phyloP scores from a whole-genome alignment of 371 early-diverging fungal genomes.

The Mortierella sp. region DNA sequence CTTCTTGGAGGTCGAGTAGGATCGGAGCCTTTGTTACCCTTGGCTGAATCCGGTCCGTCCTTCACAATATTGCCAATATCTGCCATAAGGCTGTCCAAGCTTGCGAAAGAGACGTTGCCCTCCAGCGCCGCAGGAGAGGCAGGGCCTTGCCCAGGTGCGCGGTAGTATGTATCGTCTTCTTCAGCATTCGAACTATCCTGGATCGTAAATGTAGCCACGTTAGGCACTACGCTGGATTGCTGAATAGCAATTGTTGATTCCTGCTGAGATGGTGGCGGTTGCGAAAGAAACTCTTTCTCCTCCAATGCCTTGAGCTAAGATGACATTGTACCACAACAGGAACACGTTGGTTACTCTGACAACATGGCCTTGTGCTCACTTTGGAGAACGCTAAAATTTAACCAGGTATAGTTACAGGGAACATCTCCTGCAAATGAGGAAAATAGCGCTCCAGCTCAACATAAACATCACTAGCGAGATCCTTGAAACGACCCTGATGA shows the following conservation, averaged over 20 bases:
- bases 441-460: slow-evolving; percentile 83
- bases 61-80: slow-evolving; percentile 81
- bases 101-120: slow-evolving; percentile 62
- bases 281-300: slow-evolving; percentile 33
- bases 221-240: slow-evolving; percentile 49
- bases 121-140: slow-evolving; percentile 41
- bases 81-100: slow-evolving; percentile 85
- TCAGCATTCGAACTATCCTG: slow-evolving; percentile 36
- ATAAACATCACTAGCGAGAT: slow-evolving; percentile 91
- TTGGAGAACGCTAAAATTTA: not conserved
- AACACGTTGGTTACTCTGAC: too few species aligned
- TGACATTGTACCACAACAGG: too few species aligned
- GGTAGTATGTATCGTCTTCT: slow-evolving; percentile 49
- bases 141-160: slow-evolving; percentile 29
- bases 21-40: slow-evolving; percentile 2
- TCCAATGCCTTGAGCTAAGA: slow-evolving; percentile 41
- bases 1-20: slow-evolving; percentile 12
- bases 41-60: slow-evolving; percentile 26
- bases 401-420: slow-evolving; percentile 28
- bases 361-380: too few species aligned
- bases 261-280: slow-evolving; percentile 21
- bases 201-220: slow-evolving; percentile 49
- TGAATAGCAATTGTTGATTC: slow-evolving; percentile 34
- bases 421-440: slow-evolving; percentile 60
- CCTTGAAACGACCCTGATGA: slow-evolving; percentile 85